A percentile compares a stretch with the other conserved stretches of the same genome.
These are phyloP conservation scores for Lentinula edodes DNA, from an alignment of 768 basidiomycete species.

Conservation along the genomic window DNA sequence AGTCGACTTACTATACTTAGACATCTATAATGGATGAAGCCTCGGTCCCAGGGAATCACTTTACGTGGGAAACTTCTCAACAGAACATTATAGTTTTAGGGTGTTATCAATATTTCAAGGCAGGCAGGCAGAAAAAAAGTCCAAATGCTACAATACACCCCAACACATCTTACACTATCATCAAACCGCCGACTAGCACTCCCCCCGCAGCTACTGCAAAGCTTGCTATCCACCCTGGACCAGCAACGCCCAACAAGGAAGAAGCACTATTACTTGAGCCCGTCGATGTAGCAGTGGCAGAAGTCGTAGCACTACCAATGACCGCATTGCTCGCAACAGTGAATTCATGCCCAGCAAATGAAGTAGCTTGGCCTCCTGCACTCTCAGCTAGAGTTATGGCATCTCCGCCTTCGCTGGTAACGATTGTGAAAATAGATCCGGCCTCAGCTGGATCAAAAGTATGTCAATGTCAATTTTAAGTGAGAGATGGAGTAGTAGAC, in stretches of 20 bases:
- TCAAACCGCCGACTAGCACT: background rate
- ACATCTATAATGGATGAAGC: no score
- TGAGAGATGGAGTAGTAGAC: background rate
- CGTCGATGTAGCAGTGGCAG: background rate
- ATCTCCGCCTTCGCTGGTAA: conserved; percentile 33
- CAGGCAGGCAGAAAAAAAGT: no score
- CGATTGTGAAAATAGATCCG: conserved; percentile 26
- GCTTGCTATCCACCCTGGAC: background rate
- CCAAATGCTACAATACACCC: no score
- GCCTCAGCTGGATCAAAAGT: conserved; percentile 21
- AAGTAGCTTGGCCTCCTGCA: conserved; percentile 26
- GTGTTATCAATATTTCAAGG: no score
- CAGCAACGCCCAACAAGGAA: background rate
- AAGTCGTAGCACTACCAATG: conserved; percentile 4
- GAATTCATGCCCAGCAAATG: conserved; percentile 31
- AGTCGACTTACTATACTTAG: no score
- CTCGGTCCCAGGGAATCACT: no score
- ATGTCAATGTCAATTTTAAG: background rate
- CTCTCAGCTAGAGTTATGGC: conserved; percentile 35
- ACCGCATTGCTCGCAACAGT: conserved; percentile 20
- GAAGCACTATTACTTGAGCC: background rate
- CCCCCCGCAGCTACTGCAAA: background rate
- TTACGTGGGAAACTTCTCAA: no score
- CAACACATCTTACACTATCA: background rate
- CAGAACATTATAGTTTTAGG: no score